Percentiles rank a stretch among this genome's conserved stretches.
These are phyloP conservation scores for Psilocybe sp. DNA, from an alignment of 768 basidiomycete species.

Conservation along the genomic window DNA sequence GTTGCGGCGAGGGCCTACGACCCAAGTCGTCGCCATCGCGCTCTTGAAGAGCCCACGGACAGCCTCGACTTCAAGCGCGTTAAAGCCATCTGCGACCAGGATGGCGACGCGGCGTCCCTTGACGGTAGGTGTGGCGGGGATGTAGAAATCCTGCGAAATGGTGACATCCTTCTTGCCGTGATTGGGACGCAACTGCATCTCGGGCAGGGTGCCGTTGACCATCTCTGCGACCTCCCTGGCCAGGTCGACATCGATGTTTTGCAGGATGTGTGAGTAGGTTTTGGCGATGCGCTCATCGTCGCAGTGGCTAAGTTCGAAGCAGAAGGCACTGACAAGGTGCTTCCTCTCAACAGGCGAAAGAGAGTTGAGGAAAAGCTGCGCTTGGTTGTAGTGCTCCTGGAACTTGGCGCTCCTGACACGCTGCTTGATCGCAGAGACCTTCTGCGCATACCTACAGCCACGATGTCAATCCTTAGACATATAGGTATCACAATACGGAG, in stretches of 20 bases:
- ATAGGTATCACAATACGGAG: not conserved
- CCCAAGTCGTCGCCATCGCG: constrained; percentile 54
- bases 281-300: constrained; percentile 72
- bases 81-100: constrained; percentile 74
- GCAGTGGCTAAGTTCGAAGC: constrained; percentile 84
- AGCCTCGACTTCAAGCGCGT: constrained; percentile 52
- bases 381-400: constrained; percentile 74
- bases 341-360: constrained; percentile 62
- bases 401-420: constrained; percentile 72
- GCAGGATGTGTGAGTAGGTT: constrained; percentile 63
- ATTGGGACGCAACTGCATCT: constrained; percentile 46
- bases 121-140: constrained; percentile 56
- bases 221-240: constrained; percentile 65
- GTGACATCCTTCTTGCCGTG: constrained; percentile 54
- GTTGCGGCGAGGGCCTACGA: constrained; percentile 69
- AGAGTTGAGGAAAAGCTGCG: constrained; percentile 83
- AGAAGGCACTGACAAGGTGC: constrained; percentile 69
- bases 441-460: constrained; percentile 40
- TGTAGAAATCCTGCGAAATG: constrained; percentile 59
- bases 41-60: constrained; percentile 52
- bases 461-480: not conserved
- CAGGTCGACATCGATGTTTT: constrained; percentile 71
- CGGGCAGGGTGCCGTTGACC: constrained; percentile 60
- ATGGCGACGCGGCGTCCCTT: constrained; percentile 73
- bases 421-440: constrained; percentile 51